phyloP scores from a whole-genome alignment of 108 stramenopile genomes.

The Pseudonitzschia delicatissima region DNA sequence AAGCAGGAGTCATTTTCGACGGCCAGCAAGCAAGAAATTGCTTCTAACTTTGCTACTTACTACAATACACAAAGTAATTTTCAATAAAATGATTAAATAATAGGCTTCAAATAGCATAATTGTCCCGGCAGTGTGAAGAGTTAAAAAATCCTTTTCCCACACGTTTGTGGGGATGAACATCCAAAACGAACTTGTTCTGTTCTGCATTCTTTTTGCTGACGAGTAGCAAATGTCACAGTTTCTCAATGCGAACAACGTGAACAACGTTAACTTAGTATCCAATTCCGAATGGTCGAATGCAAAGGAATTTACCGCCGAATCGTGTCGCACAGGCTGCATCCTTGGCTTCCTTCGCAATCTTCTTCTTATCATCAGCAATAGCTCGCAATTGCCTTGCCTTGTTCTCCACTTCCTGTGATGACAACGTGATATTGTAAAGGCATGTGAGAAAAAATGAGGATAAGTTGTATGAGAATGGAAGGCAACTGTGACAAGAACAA shows the following conservation, averaged over 20 bases:
- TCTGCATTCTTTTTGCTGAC: not conserved
- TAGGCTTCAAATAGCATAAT: not conserved
- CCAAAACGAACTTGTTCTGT: not conserved
- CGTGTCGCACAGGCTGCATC: slow-evolving; percentile 79
- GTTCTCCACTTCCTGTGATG: slow-evolving; percentile 30
- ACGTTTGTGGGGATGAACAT: too few relatives aligned
- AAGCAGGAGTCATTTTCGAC: too few relatives aligned
- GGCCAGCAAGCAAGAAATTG: too few relatives aligned
- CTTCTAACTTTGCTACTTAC: too few relatives aligned
- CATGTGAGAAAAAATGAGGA: slow-evolving; percentile 3
- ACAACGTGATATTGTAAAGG: not conserved
- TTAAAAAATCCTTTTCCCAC: not conserved
- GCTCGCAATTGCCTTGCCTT: slow-evolving; percentile 50
- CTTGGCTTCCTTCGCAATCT: slow-evolving; percentile 65
- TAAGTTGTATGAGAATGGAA: not conserved
- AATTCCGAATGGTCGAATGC: slow-evolving; percentile 61
- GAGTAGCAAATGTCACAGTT: not conserved
- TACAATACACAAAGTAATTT: too few relatives aligned
- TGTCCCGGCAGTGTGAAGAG: not conserved
- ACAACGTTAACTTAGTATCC: slow-evolving; percentile 56
- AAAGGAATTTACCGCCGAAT: slow-evolving; percentile 78
- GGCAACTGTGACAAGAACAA: not conserved
- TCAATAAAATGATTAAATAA: too few relatives aligned
- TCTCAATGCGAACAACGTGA: not conserved
- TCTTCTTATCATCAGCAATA: slow-evolving; percentile 67